Evolutionary conservation across 1,139 yeast genomes (phyloP).

Genomic region (Pneumocystis jirovecii): DNA sequence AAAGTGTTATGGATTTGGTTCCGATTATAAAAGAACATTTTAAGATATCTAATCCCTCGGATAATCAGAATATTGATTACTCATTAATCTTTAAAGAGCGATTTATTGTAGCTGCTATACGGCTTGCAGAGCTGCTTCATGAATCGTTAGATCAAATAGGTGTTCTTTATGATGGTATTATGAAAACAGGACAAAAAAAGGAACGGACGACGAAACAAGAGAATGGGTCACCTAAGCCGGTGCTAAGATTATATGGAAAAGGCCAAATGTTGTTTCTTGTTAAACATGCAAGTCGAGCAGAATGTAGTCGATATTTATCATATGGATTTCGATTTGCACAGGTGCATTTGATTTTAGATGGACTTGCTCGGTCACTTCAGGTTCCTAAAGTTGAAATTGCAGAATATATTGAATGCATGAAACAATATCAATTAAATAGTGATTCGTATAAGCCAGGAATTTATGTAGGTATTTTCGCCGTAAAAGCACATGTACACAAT

Average conservation of each 20-base stretch:
- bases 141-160: slow-evolving; percentile 4
- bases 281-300: slow-evolving; percentile 1
- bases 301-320: background rate
- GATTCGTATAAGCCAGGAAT: slow-evolving; percentile 3
- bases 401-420: slow-evolving; percentile 1
- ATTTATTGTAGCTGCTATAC: slow-evolving; percentile 6
- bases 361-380: slow-evolving; percentile 3
- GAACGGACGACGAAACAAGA: background rate
- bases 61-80: background rate
- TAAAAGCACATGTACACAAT: slow-evolving; percentile 2
- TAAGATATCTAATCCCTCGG: background rate
- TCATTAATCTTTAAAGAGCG: slow-evolving; percentile 4
- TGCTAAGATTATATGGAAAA: background rate
- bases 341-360: background rate
- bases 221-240: background rate
- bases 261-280: slow-evolving; percentile 8
- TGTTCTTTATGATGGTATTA: slow-evolving; percentile 4
- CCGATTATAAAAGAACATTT: slow-evolving; percentile 2
- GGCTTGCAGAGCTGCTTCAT: slow-evolving; percentile 4
- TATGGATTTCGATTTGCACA: slow-evolving; percentile 8
- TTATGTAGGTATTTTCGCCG: slow-evolving; percentile 4
- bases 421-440: background rate
- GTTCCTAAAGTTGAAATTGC: background rate
- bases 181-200: slow-evolving; percentile 2
- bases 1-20: background rate